Evolutionary conservation across 208 protist species (phyloP).

Genomic region (Trypanosoma theileri): DNA sequence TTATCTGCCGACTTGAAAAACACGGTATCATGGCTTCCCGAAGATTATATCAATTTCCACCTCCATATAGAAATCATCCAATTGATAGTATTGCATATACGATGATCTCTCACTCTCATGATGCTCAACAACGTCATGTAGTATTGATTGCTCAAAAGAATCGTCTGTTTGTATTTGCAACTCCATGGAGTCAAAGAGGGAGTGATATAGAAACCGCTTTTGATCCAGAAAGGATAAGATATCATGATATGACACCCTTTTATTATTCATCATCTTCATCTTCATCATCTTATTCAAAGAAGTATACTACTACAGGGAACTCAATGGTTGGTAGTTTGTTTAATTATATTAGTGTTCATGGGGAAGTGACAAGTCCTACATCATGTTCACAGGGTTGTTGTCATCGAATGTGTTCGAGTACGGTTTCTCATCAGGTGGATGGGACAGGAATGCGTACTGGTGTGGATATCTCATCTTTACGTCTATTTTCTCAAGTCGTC

Average conservation of each 20-base stretch:
- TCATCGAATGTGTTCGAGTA: conserved; percentile 8
- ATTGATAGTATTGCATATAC: conserved; percentile 26
- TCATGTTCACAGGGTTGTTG: conserved; percentile 1
- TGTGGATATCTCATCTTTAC: conserved; percentile 1
- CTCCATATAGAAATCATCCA: conserved; percentile 9
- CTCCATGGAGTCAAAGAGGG: background rate
- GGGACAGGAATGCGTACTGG: background rate
- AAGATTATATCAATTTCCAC: conserved; percentile 35
- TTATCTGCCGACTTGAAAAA: conserved; percentile 33
- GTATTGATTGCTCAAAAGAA: conserved; percentile 36
- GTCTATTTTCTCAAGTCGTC: conserved; percentile 8
- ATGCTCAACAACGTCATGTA: conserved; percentile 21
- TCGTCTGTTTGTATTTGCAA: conserved; percentile 45
- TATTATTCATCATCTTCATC: background rate
- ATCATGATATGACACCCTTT: background rate
- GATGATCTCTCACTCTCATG: background rate
- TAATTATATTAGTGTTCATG: conserved; percentile 12
- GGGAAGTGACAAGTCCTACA: background rate
- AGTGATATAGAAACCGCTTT: conserved; percentile 9
- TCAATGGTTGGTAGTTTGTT: background rate
- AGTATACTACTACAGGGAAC: background rate
- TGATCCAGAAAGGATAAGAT: background rate
- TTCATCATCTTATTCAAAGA: background rate
- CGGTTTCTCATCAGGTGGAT: background rate
- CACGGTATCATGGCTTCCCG: conserved; percentile 27